Evolutionary conservation across 2,329 filamentous ascomycete species (phyloP).

Genomic region (Ilyonectria destructans): DNA sequence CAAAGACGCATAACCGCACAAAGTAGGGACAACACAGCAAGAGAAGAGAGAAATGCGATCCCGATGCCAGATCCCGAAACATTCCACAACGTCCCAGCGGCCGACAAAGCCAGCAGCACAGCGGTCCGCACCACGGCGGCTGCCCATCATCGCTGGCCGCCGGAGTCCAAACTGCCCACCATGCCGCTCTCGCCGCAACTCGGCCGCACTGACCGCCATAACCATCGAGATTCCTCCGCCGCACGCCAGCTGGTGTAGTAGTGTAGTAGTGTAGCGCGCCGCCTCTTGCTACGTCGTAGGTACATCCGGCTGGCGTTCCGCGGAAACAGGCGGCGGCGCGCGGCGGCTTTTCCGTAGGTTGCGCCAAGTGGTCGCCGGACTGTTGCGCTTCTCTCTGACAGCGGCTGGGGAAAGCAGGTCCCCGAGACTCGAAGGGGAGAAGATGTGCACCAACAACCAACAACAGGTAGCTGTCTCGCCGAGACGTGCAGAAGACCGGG

Average conservation of each 20-base stretch:
- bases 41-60: neutral
- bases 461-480: neutral
- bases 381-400: too few species aligned
- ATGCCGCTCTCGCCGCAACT: neutral
- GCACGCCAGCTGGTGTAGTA: neutral
- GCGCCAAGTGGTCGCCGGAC: too few species aligned
- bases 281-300: neutral
- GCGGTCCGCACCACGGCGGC: neutral
- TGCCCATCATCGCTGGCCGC: neutral
- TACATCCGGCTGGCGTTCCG: too few species aligned
- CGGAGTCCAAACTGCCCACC: neutral
- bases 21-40: constrained; percentile 1
- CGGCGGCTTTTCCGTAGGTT: too few species aligned
- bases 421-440: too few species aligned
- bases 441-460: too few species aligned
- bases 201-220: constrained; percentile 1
- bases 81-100: neutral
- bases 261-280: neutral
- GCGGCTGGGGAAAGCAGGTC: too few species aligned
- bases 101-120: neutral
- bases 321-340: too few species aligned
- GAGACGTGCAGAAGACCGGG: neutral
- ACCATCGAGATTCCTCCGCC: neutral
- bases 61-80: neutral
- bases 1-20: neutral